phyloP scores from a whole-genome alignment of 768 basidiomycete species.

The Pisolithus tinctorius region DNA sequence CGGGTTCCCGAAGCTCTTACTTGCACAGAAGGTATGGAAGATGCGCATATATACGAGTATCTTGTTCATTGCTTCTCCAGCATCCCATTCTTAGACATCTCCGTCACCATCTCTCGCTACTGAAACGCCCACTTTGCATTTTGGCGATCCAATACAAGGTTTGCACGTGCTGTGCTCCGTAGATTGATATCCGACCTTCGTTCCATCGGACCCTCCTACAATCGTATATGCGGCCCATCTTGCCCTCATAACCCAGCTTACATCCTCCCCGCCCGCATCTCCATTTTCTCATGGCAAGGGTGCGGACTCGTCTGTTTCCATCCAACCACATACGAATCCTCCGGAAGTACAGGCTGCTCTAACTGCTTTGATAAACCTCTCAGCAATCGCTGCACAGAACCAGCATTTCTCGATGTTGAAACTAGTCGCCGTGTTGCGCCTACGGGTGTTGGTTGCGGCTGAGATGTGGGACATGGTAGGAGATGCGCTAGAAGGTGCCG shows the following conservation, averaged over 20 bases:
- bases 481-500: conserved; percentile 41
- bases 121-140: conserved; percentile 51
- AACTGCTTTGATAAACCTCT: conserved; percentile 26
- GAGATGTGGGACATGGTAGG: conserved; percentile 48
- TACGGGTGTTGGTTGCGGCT: conserved; percentile 49
- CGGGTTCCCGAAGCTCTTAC: conserved; percentile 33
- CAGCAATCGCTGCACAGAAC: conserved; percentile 23
- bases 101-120: conserved; percentile 50
- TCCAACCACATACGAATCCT: not conserved
- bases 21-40: conserved; percentile 52
- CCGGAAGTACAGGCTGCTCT: not conserved
- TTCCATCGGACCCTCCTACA: conserved; percentile 44
- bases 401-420: conserved; percentile 39
- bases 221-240: conserved; percentile 51
- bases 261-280: conserved; percentile 15
- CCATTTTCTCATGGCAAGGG: too few relatives aligned
- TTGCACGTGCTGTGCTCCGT: conserved; percentile 52
- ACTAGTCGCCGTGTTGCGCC: conserved; percentile 48
- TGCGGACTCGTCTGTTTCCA: too few relatives aligned
- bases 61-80: conserved; percentile 24
- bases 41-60: conserved; percentile 4
- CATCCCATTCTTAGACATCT: conserved; percentile 61
- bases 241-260: conserved; percentile 42
- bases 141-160: conserved; percentile 47
- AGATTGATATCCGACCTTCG: conserved; percentile 44